These are phyloP conservation scores for Cladosporium sp. DNA, from an alignment of 2,329 filamentous ascomycete genomes.

Conservation along the genomic window DNA sequence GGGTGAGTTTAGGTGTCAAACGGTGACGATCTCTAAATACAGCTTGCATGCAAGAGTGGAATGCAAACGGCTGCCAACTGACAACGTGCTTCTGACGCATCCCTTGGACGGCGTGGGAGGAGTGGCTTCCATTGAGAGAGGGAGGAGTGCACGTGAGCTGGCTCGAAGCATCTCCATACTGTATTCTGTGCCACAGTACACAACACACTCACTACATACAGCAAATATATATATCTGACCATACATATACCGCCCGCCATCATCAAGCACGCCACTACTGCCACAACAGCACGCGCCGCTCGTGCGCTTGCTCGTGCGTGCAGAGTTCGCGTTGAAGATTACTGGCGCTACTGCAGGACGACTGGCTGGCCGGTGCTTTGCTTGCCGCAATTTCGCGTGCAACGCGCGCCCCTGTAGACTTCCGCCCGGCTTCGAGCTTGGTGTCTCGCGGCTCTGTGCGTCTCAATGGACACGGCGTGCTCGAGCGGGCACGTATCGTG, in stretches of 20 bases:
- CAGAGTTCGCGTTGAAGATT: conserved; percentile 1
- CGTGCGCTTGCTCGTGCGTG: neutral
- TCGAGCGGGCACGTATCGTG: neutral
- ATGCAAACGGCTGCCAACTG: neutral
- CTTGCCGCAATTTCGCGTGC: conserved; percentile 11
- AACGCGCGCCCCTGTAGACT: conserved; percentile 14
- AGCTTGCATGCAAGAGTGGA: neutral
- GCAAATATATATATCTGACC: neutral
- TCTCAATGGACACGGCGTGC: conserved; percentile 4
- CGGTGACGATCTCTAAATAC: conserved; percentile 16
- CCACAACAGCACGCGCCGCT: neutral
- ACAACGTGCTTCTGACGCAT: conserved; percentile 7
- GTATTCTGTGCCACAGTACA: neutral
- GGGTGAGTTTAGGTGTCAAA: conserved; percentile 1
- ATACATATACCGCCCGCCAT: neutral
- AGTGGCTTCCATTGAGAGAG: neutral
- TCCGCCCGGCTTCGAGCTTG: neutral
- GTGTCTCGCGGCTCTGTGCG: conserved; percentile 19
- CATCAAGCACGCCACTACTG: neutral
- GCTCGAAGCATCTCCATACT: neutral
- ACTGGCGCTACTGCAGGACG: conserved; percentile 6
- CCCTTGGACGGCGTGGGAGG: neutral
- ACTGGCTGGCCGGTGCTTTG: conserved; percentile 1
- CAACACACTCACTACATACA: neutral
- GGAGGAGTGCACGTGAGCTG: too few species aligned